A percentile compares a stretch with the other conserved stretches of the same genome.
These are phyloP conservation scores for Calendula officinalis DNA, from an alignment of 129 eudicot genomes.

Conservation along the genomic window DNA sequence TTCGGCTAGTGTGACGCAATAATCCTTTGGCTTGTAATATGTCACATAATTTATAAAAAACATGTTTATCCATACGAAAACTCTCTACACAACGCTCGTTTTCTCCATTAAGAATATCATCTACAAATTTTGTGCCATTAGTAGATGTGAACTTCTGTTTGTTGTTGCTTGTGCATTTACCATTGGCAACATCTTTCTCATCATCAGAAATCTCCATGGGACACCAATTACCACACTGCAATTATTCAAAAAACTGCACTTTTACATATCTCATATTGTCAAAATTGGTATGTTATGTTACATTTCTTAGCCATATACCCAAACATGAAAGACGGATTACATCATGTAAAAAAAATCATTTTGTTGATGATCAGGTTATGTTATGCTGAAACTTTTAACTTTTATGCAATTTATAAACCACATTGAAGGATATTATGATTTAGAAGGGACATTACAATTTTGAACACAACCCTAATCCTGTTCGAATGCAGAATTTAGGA, in stretches of 20 bases:
- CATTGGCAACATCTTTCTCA: conserved; percentile 35
- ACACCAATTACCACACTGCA: conserved; percentile 26
- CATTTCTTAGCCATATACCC: too few relatives aligned
- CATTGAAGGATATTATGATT: background rate
- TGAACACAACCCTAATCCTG: background rate
- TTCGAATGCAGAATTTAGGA: background rate
- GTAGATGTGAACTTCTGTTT: conserved; percentile 25
- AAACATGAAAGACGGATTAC: too few relatives aligned
- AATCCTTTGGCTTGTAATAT: conserved; percentile 52
- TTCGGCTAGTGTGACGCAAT: conserved; percentile 52
- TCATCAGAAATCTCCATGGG: conserved; percentile 54
- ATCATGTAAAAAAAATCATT: too few relatives aligned
- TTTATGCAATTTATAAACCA: background rate
- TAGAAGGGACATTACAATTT: background rate
- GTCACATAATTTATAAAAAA: conserved; percentile 51
- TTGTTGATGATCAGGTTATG: background rate
- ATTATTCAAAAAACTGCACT: background rate
- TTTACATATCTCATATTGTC: too few relatives aligned
- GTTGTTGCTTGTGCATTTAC: conserved; percentile 24
- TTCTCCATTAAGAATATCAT: conserved; percentile 47
- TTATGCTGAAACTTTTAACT: background rate
- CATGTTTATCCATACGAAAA: conserved; percentile 62
- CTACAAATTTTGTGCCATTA: conserved; percentile 43
- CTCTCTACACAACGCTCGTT: conserved; percentile 50
- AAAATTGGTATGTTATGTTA: too few relatives aligned